Percentiles rank a stretch among this genome's conserved stretches.
phyloP scores from a whole-genome alignment of 31 red algal species.

The Odonthalia washingtoniensis region DNA sequence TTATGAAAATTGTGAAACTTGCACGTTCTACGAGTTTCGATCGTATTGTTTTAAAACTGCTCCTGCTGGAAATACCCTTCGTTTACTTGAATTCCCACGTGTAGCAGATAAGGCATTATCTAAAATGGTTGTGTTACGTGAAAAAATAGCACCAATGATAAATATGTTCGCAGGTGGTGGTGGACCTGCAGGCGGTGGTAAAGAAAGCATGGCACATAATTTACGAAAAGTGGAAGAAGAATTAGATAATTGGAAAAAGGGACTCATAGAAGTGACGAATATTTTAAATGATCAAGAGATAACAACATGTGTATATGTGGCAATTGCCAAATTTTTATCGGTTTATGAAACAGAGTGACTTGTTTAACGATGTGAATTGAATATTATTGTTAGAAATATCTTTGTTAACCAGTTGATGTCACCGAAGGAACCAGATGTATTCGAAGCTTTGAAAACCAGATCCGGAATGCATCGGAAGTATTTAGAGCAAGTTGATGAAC shows the following conservation, averaged over 20 bases:
- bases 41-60: conserved; percentile 94
- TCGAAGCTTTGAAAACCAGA: conserved; percentile 60
- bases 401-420: conserved; percentile 94
- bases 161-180: conserved; percentile 62
- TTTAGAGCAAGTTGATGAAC: conserved; percentile 87
- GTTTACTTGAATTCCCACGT: conserved; percentile 85
- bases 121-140: conserved; percentile 66
- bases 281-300: conserved; percentile 86
- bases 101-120: conserved; percentile 79
- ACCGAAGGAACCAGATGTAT: conserved; percentile 73
- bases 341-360: conserved; percentile 99
- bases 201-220: conserved; percentile 59
- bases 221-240: conserved; percentile 60
- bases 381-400: conserved; percentile 92
- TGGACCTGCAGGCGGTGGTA: conserved; percentile 15
- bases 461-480: conserved; percentile 92
- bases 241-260: conserved; percentile 53
- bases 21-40: conserved; percentile 84
- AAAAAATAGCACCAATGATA: conserved; percentile 61
- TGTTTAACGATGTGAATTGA: conserved; percentile 86
- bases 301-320: conserved; percentile 92
- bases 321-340: conserved; percentile 98
- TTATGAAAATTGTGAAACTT: conserved; percentile 83
- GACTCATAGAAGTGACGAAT: conserved; percentile 73
- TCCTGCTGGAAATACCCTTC: conserved; percentile 94